Base-by-base conservation (phyloP, 2,329 filamentous ascomycete genomes). In the Microascus cirrosus region DNA sequence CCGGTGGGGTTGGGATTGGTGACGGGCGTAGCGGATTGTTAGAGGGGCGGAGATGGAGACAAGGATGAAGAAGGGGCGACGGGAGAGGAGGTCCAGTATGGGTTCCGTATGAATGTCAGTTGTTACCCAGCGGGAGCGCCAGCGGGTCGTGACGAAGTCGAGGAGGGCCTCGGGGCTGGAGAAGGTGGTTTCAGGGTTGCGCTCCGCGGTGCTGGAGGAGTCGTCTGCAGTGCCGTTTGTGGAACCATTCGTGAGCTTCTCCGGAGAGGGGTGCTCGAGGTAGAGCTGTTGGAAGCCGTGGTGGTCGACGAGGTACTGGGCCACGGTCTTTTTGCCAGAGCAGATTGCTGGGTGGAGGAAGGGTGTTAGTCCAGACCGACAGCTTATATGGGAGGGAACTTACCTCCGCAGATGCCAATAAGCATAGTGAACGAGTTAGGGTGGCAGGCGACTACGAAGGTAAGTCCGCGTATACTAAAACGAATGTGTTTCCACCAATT, bases 41-140 rank as follows among this genome's bases (percentile, higher is more conserved):
- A 96, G 79, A 1, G 94, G 94, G 4, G 92, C 93, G 71, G 97
- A 93, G 54, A 97, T 85, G 69, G 90, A 93, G 66, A 99, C 77
- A 36, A 97, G 82, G 55, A 99, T 80, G 77, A 97, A 97, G 75
- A 96, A 96, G 1, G 94, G 94, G 8, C 94, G 83, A 22, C 86
- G 80, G 60, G 85, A 75, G 55, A 96, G 83, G 25, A 84, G 79
- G 64, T 96, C 89, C 4, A 96, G 80, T 8, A 86, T 81, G 2
- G 71, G 70, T 63, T 91, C 87, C 63, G 85, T 83, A 74, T 85
- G 83, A 61, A 96, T 85, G 67, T 94, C 87, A 2, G 88, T 94
- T 2, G 86, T 94, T 18, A 97, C 90, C 81, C 89, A 99, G 58
- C 85, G 83, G 59, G 86, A 81, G 62, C 81, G 83, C 94, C 94